These are phyloP conservation scores for Candida patagonica DNA, from an alignment of 805 yeast species.

Conservation along the genomic window DNA sequence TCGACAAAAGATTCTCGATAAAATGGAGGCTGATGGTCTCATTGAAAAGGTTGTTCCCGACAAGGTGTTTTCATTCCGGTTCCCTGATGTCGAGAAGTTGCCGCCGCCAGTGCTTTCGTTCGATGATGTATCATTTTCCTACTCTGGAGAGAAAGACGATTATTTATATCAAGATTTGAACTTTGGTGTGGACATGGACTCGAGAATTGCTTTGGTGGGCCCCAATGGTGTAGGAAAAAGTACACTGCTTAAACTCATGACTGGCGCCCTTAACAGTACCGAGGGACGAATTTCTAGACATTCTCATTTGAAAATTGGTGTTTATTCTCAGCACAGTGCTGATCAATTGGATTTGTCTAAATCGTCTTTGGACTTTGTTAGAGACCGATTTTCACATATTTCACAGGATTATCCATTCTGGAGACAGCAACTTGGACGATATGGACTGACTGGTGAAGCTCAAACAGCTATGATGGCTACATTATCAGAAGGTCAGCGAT, in stretches of 20 bases:
- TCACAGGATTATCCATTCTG: slow-evolving; percentile 96
- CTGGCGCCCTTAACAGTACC: slow-evolving; percentile 86
- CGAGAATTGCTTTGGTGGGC: slow-evolving; percentile 94
- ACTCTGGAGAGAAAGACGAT: slow-evolving; percentile 64
- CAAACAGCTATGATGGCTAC: slow-evolving; percentile 99
- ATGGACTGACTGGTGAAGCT: slow-evolving; percentile 97
- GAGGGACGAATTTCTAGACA: slow-evolving; percentile 94
- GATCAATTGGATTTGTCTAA: slow-evolving; percentile 95
- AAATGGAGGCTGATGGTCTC: slow-evolving; percentile 98
- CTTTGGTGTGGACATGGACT: slow-evolving; percentile 99
- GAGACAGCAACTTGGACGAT: slow-evolving; percentile 95
- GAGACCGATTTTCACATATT: slow-evolving; percentile 80
- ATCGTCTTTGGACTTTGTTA: slow-evolving; percentile 92
- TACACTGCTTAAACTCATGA: slow-evolving; percentile 90
- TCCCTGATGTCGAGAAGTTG: slow-evolving; percentile 91
- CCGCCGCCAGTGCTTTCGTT: slow-evolving; percentile 98
- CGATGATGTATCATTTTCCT: slow-evolving; percentile 88
- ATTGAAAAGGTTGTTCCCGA: slow-evolving; percentile 89
- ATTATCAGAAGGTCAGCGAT: slow-evolving; percentile 97
- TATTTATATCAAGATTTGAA: slow-evolving; percentile 83
- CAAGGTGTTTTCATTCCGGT: slow-evolving; percentile 86
- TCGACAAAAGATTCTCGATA: slow-evolving; percentile 97
- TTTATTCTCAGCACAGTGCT: slow-evolving; percentile 97
- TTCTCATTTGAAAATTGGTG: slow-evolving; percentile 96
- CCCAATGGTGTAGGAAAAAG: slow-evolving; percentile 99